Evolutionary conservation across 2,329 filamentous ascomycete genomes (phyloP), one percentile per base, ranked within the genome.

Genomic region (Alternaria sp.): DNA sequence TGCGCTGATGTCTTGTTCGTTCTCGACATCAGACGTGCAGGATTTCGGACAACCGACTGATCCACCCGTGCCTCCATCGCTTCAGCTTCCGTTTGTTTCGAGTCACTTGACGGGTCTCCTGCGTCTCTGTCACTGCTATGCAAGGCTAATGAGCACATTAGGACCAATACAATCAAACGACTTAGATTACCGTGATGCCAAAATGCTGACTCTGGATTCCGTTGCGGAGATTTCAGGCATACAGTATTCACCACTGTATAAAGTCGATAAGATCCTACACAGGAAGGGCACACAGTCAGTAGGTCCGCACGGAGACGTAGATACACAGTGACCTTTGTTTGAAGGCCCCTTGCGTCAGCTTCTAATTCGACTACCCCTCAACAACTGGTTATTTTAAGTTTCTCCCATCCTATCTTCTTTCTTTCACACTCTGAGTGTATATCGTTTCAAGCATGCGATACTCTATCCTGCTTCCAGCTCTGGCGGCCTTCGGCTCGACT

Each of bases 401-500:
- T 38, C 30, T 18, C 4, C 18, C 5, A 22, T 14, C 6, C 12
- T 18, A 8, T 22, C 12, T 49, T 16, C 28, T 36, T 10, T 5
- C 18, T 5, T 6, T 20, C 20, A 11, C 2, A 36, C 25, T n/a
- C 18, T 50, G 8, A 4, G 2, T 36, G 20, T 11, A 25, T 25
- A 18, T 3, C n/a, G 4, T 43, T 20, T 22, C 30, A 20, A 36
- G 45, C 34, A 66, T 66, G 66, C 64, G 63, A 54, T 38, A 43
- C 48, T 64, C 60, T 4, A 60, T 34, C 38, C 25, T 69, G 28
- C 27, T 59, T 22, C 56, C 60, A 52, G 49, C 68, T 45, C 30
- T 69, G 7, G 49, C 51, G 40, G 62, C 45, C 8, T 16, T 66
- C 1, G 54, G 62, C 8, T 30, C 54, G 25, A 48, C 50, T 25